Evolutionary conservation across 139 green algal species (phyloP).

Genomic region (Closterium sp.): DNA sequence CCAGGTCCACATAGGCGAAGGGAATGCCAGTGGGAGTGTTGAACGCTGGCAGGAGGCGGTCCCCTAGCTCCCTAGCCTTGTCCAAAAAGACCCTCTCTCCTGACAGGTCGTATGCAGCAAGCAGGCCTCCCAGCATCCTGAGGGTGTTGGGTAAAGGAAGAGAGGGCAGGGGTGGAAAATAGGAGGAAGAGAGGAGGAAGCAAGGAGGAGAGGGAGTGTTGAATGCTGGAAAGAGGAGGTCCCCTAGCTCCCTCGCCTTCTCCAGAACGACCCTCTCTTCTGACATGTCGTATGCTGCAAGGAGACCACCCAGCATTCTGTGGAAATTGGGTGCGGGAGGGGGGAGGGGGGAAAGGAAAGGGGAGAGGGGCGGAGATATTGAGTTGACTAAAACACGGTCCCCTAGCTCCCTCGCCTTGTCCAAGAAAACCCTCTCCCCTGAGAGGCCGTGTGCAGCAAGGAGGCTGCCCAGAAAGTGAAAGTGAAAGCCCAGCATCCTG

Average conservation of each 20-base stretch:
- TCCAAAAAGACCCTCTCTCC: constrained; percentile 55
- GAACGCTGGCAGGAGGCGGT: constrained; percentile 68
- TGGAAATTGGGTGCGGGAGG: not conserved
- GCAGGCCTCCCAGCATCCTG: constrained; percentile 62
- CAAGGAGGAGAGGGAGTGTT: constrained; percentile 66
- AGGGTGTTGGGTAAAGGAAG: not conserved
- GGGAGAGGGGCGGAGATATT: not conserved
- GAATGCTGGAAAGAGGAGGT: constrained; percentile 67
- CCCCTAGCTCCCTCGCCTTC: constrained; percentile 58
- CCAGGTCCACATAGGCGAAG: constrained; percentile 59
- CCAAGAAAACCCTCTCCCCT: constrained; percentile 52
- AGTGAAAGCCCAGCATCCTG: constrained; percentile 57
- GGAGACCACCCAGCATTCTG: constrained; percentile 62
- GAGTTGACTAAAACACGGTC: constrained; percentile 55
- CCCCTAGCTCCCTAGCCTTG: constrained; percentile 58
- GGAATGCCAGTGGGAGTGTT: constrained; percentile 62
- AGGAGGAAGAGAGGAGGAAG: too few species aligned
- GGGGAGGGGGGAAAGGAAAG: not conserved
- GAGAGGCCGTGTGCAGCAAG: constrained; percentile 65
- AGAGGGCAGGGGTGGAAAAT: too few species aligned
- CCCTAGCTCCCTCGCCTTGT: constrained; percentile 58
- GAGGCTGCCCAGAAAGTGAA: constrained; percentile 55
- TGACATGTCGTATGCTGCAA: constrained; percentile 66
- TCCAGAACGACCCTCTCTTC: constrained; percentile 53
- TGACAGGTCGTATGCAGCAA: constrained; percentile 66